Conservation (phyloP, 805 yeast genomes). For the Starmerella kuoi region DNA sequence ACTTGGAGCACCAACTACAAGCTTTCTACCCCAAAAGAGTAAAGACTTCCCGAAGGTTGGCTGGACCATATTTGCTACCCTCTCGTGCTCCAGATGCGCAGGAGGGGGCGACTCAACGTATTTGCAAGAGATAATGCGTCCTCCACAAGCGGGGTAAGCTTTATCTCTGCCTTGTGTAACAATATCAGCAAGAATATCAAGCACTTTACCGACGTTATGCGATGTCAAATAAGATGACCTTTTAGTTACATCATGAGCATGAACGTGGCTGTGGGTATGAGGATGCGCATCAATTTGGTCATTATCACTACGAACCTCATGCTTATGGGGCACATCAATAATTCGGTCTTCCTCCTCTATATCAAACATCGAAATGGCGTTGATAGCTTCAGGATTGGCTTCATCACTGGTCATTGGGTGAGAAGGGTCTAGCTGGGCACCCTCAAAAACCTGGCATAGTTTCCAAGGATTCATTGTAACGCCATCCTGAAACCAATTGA, state of each 20-base stretch:
- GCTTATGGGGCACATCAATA: not conserved
- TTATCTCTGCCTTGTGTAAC: not conserved
- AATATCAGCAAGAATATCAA: slow-evolving; percentile 1
- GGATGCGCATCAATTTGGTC: not conserved
- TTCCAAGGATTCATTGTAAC: slow-evolving; percentile 25
- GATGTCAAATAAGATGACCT: not conserved
- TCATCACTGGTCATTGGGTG: not conserved
- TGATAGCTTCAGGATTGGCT: not conserved
- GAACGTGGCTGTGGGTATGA: too few species aligned
- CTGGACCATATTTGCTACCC: not conserved
- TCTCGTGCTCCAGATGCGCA: not conserved
- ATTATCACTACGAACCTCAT: not conserved
- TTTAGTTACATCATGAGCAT: not conserved
- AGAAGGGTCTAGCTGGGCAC: not conserved
- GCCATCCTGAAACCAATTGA: slow-evolving; percentile 34
- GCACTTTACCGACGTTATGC: not conserved
- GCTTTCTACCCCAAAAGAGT: slow-evolving; percentile 11
- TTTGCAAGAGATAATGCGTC: not conserved
- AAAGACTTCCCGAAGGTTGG: slow-evolving; percentile 15
- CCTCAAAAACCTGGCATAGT: slow-evolving; percentile 27
- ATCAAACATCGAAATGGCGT: not conserved
- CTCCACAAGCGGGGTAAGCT: not conserved
- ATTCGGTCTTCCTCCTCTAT: slow-evolving; percentile 1
- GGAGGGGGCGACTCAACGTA: not conserved
- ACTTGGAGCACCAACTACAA: slow-evolving; percentile 20